Conservation (phyloP, 2,329 filamentous ascomycete genomes). For the Beauveria sp. region DNA sequence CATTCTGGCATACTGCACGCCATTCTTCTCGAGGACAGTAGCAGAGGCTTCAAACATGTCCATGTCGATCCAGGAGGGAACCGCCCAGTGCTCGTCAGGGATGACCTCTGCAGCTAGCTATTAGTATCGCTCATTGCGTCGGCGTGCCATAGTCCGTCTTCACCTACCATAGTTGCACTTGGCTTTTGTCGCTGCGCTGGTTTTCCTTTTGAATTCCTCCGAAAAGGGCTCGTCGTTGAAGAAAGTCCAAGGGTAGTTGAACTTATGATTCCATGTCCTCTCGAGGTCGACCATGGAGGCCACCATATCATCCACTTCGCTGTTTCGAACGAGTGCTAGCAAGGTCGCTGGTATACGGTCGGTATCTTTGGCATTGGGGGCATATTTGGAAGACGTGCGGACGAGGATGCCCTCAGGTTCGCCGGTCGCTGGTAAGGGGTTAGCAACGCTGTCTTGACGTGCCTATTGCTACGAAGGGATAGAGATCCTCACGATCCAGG, state of each 20-base stretch:
- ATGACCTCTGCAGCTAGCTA: constrained; percentile 58
- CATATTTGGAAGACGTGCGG: constrained; percentile 70
- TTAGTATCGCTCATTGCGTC: constrained; percentile 6
- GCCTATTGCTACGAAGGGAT: neutral
- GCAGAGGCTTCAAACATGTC: constrained; percentile 81
- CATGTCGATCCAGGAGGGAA: constrained; percentile 85
- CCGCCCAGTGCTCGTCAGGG: constrained; percentile 90
- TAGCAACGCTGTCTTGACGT: constrained; percentile 8
- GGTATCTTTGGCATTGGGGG: constrained; percentile 64
- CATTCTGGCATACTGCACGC: constrained; percentile 85
- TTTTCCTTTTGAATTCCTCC: constrained; percentile 84
- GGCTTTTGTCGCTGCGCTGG: constrained; percentile 76
- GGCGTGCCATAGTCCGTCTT: neutral
- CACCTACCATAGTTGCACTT: constrained; percentile 71
- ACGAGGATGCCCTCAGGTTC: constrained; percentile 74
- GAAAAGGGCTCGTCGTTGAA: constrained; percentile 95
- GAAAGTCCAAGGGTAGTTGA: constrained; percentile 99
- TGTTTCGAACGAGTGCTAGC: constrained; percentile 84
- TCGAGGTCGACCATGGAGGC: constrained; percentile 88
- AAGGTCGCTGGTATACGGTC: constrained; percentile 90
- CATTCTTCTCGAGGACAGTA: constrained; percentile 70
- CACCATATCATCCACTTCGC: constrained; percentile 77
- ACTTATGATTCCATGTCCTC: constrained; percentile 93
- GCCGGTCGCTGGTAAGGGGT: constrained; percentile 55
- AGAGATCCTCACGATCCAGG: constrained; percentile 62